Base-by-base conservation (phyloP, 2,329 filamentous ascomycete species). In the Fusarium sp. region DNA sequence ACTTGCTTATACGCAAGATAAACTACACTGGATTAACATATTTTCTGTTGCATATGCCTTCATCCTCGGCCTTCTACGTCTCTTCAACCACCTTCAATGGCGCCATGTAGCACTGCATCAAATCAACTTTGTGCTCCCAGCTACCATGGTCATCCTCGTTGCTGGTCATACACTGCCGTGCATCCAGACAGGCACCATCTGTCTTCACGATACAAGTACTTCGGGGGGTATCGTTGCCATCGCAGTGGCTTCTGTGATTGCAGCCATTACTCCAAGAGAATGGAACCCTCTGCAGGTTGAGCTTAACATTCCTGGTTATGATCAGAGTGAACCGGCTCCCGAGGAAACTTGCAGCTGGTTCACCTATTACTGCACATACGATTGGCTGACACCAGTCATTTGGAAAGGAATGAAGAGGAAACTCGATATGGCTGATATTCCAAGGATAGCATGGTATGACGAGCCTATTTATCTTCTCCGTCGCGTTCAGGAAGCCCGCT, bases 321-420 rank as follows among this genome's bases (percentile, higher is more conserved):
- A 79, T 22, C 72, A 77, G 15, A 76, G 77, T n/a, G 79, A 82
- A 53, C 84, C 86, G 8, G 81, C 84, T 4, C 83, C 81, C 1
- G 86, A 88, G 72, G 85, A 88, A 72, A 84, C 81, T 4, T 86
- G 84, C 77, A 87, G 85, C 63, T 88, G 84, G 84, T 78, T 86
- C 57, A 82, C 81, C 53, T 85, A 85, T 69, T 87, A 85, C 69
- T 79, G 84, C 56, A 84, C 83, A 7, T 88, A 84, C 71, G 81
- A 82, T 59, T 87, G 85, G 83, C 77, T 87, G 30, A 85, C 83
- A 5, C 81, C 83, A 25, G 75, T 85, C 46, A 81, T 87, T 52
- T 81, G 84, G 78, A 85, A 81, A 65, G 86, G 85, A 27, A 78
- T 80, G 45, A 81, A 79, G 32, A 78, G 79, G 8, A 78, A 82